A percentile compares a stretch with the other conserved stretches of the same genome.
phyloP scores from a whole-genome alignment of 768 basidiomycete species.

The Suillus bovinus region DNA sequence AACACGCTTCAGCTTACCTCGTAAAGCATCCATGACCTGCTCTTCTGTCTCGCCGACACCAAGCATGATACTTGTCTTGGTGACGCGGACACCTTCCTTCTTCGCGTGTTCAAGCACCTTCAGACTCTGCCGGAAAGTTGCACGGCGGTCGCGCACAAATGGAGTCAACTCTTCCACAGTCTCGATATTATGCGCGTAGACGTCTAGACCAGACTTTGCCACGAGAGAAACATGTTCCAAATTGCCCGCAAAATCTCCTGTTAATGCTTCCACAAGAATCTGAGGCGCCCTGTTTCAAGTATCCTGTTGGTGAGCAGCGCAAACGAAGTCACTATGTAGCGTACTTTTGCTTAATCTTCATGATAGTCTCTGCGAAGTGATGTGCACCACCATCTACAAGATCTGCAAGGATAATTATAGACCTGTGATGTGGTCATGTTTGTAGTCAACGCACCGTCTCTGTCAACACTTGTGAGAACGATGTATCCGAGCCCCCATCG shows the following conservation, averaged over 20 bases:
- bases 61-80: conserved; percentile 99
- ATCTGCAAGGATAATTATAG: conserved; percentile 50
- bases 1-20: conserved; percentile 51
- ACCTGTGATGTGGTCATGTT: neutral
- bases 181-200: conserved; percentile 98
- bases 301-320: neutral
- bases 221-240: conserved; percentile 76
- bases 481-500: conserved; percentile 99
- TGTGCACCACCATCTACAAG: conserved; percentile 88
- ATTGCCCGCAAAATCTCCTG: conserved; percentile 89
- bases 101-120: conserved; percentile 83
- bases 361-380: conserved; percentile 95
- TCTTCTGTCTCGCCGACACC: conserved; percentile 90
- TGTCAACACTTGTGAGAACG: conserved; percentile 93
- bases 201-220: conserved; percentile 92
- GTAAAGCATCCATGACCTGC: conserved; percentile 79
- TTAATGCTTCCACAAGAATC: conserved; percentile 95
- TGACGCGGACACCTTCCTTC: conserved; percentile 79
- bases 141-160: conserved; percentile 91
- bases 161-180: conserved; percentile 95
- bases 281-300: conserved; percentile 71
- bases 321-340: conserved; percentile 18
- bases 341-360: conserved; percentile 93
- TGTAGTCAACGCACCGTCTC: conserved; percentile 70
- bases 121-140: conserved; percentile 85